Base-by-base conservation (phyloP, 2,329 filamentous ascomycete species). In the Diplodia corticola region DNA sequence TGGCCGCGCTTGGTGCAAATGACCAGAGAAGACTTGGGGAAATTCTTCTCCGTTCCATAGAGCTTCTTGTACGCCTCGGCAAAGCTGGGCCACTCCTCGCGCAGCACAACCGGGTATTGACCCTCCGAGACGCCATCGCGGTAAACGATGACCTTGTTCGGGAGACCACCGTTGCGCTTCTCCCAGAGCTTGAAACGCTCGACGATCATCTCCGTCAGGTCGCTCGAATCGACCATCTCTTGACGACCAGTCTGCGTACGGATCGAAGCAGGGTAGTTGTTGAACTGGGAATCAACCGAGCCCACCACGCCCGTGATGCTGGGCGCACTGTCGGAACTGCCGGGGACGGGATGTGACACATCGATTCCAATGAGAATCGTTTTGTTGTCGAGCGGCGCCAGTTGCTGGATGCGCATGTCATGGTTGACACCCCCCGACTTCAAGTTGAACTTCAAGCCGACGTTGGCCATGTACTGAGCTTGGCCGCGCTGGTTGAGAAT, bases 361-460 rank as follows among this genome's bases (percentile, higher is more conserved):
- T 97, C 93, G 70, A 93, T 88, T 0, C 93, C 92, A 3, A 95
- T 85, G 0, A 97, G 80, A 90, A 97, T 96, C 0, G 92, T 95
- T 71, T 89, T 89, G 2, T 86, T 86, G 22, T 88, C 82, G 17
- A 73, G 67, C 0, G 92, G 80, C 0, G 82, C 84, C 1, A 89
- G 79, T 15, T 88, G 84, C 0, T 80, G 70, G 13, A 76, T 69
- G 4, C 78, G 76, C 0, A 96, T 79, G 22, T 78, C 77, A 72
- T 73, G 80, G 71, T 97, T 97, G 76, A 92, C 84, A 9, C 73
- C 78, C 1, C 76, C 75, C 1, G 74, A 71, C 69, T 78, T 78
- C 66, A 76, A 71, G 60, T 78, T 78, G 67, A 77, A 75, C 67
- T 97, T 97, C 54, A 97, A 57, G 1, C 75, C 78, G 9, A 80